Evolutionary conservation across 495 filamentous ascomycete genomes (phyloP).

Genomic region (Penicillium diatomitis): DNA sequence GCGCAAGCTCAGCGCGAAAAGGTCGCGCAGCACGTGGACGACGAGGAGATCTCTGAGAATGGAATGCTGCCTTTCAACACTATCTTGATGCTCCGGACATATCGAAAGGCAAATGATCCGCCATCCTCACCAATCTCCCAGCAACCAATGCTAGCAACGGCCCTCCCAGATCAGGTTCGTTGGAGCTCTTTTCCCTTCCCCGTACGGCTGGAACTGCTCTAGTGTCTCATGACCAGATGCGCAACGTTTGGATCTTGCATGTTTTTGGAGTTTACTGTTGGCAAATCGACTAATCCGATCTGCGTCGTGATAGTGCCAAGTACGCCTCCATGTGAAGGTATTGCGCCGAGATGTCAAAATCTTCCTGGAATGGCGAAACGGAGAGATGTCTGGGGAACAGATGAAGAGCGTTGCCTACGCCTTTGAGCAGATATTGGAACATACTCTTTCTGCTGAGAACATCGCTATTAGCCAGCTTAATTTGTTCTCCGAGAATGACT

Average conservation of each 20-base stretch:
- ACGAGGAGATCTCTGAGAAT: conserved; percentile 6
- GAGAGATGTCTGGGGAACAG: conserved; percentile 35
- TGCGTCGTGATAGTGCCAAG: conserved; percentile 27
- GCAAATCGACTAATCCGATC: background rate
- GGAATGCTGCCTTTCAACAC: conserved; percentile 29
- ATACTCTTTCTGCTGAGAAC: conserved; percentile 19
- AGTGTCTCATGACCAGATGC: too few species aligned
- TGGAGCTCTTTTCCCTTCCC: background rate
- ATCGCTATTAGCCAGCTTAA: conserved; percentile 24
- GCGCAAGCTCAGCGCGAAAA: conserved; percentile 3
- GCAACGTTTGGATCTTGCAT: background rate
- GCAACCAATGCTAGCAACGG: conserved; percentile 21
- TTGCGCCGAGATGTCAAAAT: conserved; percentile 32
- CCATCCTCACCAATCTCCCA: conserved; percentile 9
- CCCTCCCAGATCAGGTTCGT: conserved; percentile 30
- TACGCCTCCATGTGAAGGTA: conserved; percentile 39
- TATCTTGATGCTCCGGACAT: conserved; percentile 31
- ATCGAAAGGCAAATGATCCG: conserved; percentile 10
- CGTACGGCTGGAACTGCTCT: too few species aligned
- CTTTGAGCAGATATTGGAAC: conserved; percentile 26
- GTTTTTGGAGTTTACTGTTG: background rate
- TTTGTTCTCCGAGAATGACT: conserved; percentile 31
- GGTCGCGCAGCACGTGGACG: conserved; percentile 5
- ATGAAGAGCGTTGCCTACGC: conserved; percentile 35
- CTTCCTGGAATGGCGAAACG: conserved; percentile 39